These are phyloP conservation scores for Physcia stellaris DNA, from an alignment of 495 filamentous ascomycete genomes.

Conservation along the genomic window DNA sequence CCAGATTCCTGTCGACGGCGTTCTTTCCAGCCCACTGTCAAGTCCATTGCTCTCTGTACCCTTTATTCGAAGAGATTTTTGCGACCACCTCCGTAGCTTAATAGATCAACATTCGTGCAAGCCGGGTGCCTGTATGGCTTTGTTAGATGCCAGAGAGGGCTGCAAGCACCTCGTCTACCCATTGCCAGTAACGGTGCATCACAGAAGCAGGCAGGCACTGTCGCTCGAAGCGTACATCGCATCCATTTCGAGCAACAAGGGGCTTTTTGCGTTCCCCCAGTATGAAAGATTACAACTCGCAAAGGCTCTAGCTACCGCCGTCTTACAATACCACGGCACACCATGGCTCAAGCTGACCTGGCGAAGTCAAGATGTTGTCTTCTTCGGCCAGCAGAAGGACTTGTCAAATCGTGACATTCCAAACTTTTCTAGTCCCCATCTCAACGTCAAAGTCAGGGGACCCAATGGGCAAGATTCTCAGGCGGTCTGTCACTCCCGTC, in stretches of 20 bases:
- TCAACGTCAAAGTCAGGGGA: conserved; percentile 16
- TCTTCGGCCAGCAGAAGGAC: conserved; percentile 13
- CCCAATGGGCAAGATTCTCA: conserved; percentile 1
- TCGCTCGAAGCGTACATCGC: conserved; percentile 12
- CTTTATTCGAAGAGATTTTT: no score
- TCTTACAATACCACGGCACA: conserved; percentile 26
- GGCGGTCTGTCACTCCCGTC: background rate
- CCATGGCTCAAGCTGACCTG: conserved; percentile 21
- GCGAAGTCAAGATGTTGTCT: conserved; percentile 21
- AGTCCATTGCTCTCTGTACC: no score
- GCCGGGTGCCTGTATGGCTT: no score
- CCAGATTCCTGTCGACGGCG: no score
- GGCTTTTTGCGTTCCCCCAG: conserved; percentile 1
- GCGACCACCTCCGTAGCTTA: no score
- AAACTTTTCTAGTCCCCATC: conserved; percentile 15
- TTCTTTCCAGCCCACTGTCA: no score
- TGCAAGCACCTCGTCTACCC: conserved; percentile 18
- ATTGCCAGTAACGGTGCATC: conserved; percentile 1
- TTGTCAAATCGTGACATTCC: background rate
- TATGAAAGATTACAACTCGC: conserved; percentile 21
- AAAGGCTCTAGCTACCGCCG: conserved; percentile 20
- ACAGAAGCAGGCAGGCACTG: background rate
- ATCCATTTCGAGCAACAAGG: background rate
- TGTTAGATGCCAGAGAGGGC: conserved; percentile 6
- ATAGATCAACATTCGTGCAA: no score